Percentiles rank a stretch among this genome's conserved stretches.
These are phyloP conservation scores for Mucor lusitanicus DNA, from an alignment of 371 early-diverging fungal species.

Conservation along the genomic window DNA sequence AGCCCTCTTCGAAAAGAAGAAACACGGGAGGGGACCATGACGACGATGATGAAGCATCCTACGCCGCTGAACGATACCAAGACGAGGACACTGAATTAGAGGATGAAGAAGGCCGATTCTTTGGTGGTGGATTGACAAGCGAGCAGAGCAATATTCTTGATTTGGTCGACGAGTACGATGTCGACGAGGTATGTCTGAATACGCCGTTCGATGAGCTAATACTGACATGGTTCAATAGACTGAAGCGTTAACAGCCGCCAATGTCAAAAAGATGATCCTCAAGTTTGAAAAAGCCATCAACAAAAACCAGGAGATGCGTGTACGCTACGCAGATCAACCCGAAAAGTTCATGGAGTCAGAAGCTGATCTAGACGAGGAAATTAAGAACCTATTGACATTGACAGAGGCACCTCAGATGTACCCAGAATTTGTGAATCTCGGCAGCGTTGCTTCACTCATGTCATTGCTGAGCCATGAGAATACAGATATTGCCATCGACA, in stretches of 20 bases:
- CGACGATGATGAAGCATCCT: conserved; percentile 15
- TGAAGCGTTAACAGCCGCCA: conserved; percentile 61
- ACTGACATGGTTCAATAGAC: conserved; percentile 19
- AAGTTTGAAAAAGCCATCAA: conserved; percentile 85
- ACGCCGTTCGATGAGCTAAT: background rate
- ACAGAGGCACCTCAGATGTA: conserved; percentile 83
- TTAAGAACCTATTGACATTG: conserved; percentile 73
- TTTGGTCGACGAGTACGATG: conserved; percentile 84
- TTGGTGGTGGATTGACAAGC: conserved; percentile 82
- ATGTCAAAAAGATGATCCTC: conserved; percentile 75
- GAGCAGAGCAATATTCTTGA: conserved; percentile 78
- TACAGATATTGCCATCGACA: conserved; percentile 87
- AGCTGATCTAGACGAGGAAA: conserved; percentile 88
- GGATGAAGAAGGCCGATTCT: conserved; percentile 72
- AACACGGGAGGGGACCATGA: conserved; percentile 25
- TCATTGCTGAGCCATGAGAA: conserved; percentile 89
- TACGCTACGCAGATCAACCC: conserved; percentile 80
- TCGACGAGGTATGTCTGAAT: conserved; percentile 54
- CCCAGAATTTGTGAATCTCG: conserved; percentile 69
- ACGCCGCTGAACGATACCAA: conserved; percentile 7
- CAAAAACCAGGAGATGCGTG: conserved; percentile 86
- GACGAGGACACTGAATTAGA: conserved; percentile 25
- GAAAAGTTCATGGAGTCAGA: conserved; percentile 93
- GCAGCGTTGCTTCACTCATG: conserved; percentile 66
- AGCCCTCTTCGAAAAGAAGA: conserved; percentile 24